phyloP scores from a whole-genome alignment of 129 eudicot species.

The Calendula officinalis region DNA sequence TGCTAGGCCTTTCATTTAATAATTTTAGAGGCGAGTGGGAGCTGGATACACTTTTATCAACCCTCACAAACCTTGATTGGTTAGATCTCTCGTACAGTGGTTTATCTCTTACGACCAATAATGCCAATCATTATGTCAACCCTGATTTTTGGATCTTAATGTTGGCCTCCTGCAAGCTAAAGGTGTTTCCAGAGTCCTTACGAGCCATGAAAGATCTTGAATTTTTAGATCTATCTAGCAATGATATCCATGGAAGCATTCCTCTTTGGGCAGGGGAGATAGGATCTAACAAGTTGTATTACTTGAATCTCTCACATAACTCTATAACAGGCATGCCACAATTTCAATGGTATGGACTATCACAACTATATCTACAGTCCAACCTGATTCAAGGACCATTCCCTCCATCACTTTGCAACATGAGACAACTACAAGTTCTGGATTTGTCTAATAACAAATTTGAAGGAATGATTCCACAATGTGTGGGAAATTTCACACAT shows the following conservation, averaged over 20 bases:
- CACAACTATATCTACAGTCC: background rate
- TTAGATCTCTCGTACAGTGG: background rate
- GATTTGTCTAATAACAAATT: slow-evolving; percentile 32
- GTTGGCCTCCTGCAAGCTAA: background rate
- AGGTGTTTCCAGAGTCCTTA: background rate
- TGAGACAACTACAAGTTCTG: background rate
- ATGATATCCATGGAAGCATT: background rate
- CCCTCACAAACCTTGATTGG: background rate
- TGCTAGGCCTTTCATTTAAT: background rate
- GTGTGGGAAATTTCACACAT: slow-evolving; percentile 18
- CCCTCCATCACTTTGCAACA: slow-evolving; percentile 32
- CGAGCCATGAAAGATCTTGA: background rate
- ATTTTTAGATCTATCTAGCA: background rate
- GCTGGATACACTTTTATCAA: background rate
- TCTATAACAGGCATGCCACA: slow-evolving; percentile 13
- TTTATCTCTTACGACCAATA: background rate
- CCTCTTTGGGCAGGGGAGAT: slow-evolving; percentile 17
- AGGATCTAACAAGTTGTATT: background rate
- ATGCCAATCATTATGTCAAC: background rate
- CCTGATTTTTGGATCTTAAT: rapidly evolving
- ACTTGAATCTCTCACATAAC: slow-evolving; percentile 32
- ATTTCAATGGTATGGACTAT: slow-evolving; percentile 2
- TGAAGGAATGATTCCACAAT: slow-evolving; percentile 27
- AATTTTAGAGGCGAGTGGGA: background rate
- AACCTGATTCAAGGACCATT: slow-evolving; percentile 30